Conservation (phyloP, 202 grass and related monocot species). For the Schoenoplectus triqueter region DNA sequence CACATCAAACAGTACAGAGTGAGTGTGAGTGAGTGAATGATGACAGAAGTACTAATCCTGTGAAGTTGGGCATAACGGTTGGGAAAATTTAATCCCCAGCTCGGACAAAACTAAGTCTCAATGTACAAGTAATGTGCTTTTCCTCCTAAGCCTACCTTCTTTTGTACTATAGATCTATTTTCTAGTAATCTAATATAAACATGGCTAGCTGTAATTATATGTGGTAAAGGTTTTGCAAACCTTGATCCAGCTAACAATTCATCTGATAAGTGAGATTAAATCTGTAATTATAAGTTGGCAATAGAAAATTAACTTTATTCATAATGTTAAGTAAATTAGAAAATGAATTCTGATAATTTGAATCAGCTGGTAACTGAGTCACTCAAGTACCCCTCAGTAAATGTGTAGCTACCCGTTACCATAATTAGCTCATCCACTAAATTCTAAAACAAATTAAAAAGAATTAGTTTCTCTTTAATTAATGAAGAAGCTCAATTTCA, state of each 20-base stretch:
- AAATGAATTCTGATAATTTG: too few relatives aligned
- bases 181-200: slow-evolving; percentile 19
- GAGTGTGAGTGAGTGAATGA: neutral
- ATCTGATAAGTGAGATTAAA: neutral
- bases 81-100: slow-evolving; percentile 50
- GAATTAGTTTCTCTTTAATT: neutral
- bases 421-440: too few relatives aligned
- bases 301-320: too few relatives aligned
- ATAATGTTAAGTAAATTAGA: too few relatives aligned
- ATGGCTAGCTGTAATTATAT: slow-evolving; percentile 4
- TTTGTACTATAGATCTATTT: slow-evolving; percentile 24
- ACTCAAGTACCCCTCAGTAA: too few relatives aligned
- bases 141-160: slow-evolving; percentile 21
- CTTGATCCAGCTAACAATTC: neutral
- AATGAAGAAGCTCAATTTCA: neutral
- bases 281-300: too few relatives aligned
- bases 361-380: too few relatives aligned
- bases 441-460: too few relatives aligned
- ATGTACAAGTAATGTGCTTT: slow-evolving; percentile 23
- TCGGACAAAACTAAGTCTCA: slow-evolving; percentile 43
- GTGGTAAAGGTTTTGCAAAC: slow-evolving; percentile 5
- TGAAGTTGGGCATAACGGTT: slow-evolving; percentile 62
- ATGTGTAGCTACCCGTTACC: too few relatives aligned
- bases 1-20: too few relatives aligned
- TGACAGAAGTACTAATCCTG: slow-evolving; percentile 39